Evolutionary conservation across 2,329 filamentous ascomycete genomes (phyloP).

Genomic region (Venturia carpophila): DNA sequence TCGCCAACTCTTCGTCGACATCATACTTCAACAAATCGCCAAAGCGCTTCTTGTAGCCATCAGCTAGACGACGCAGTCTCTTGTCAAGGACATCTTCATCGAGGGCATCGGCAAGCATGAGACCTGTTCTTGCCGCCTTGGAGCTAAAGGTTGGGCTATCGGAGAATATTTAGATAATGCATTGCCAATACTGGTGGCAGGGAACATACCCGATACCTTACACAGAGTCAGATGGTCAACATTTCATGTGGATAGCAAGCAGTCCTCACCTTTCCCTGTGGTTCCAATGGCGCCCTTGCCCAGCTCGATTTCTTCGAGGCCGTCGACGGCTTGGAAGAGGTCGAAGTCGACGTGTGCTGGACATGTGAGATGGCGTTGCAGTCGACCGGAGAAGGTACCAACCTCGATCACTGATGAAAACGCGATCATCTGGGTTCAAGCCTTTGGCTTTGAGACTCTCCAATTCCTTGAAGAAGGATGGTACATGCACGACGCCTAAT

Average conservation of each 20-base stretch:
- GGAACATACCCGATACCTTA: conserved; percentile 15
- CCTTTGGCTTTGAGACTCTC: conserved; percentile 53
- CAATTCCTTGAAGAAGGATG: conserved; percentile 59
- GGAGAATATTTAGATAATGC: conserved; percentile 3
- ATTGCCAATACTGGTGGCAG: not conserved
- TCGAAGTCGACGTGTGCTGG: conserved; percentile 53
- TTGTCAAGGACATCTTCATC: conserved; percentile 57
- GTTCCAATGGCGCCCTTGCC: conserved; percentile 45
- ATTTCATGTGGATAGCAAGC: not conserved
- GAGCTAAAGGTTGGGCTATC: conserved; percentile 52
- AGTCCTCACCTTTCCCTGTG: conserved; percentile 43
- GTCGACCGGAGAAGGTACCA: not conserved
- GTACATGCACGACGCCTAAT: conserved; percentile 53
- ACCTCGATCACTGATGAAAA: conserved; percentile 55
- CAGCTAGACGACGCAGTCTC: conserved; percentile 55
- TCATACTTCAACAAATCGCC: conserved; percentile 60
- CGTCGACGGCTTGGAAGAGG: conserved; percentile 60
- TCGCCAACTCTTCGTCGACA: conserved; percentile 59
- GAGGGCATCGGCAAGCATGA: conserved; percentile 61
- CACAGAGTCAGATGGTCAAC: conserved; percentile 10
- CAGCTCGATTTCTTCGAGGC: conserved; percentile 45
- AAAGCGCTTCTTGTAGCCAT: conserved; percentile 60
- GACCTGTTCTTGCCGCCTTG: conserved; percentile 57
- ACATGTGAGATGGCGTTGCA: not conserved
- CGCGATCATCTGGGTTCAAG: conserved; percentile 47